Evolutionary conservation across 2,329 filamentous ascomycete species (phyloP).

Genomic region (Stagonosporopsis tanaceti): DNA sequence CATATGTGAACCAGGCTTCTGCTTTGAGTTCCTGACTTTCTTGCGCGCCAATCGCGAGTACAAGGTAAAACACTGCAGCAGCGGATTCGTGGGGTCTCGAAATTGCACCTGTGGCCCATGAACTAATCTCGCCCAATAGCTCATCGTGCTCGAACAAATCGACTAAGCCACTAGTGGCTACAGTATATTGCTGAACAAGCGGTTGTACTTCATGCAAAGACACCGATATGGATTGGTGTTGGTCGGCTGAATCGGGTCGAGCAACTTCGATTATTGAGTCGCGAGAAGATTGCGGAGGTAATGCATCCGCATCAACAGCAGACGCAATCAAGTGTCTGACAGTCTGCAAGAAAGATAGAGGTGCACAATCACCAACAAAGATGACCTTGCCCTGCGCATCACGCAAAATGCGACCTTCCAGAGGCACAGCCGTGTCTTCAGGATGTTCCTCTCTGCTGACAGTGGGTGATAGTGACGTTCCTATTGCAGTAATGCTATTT

Average conservation of each 20-base stretch:
- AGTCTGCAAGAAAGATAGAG: constrained; percentile 61
- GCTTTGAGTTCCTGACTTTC: constrained; percentile 52
- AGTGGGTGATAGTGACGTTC: constrained; percentile 32
- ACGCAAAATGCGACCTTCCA: constrained; percentile 57
- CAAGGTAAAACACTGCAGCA: constrained; percentile 60
- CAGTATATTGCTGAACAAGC: constrained; percentile 51
- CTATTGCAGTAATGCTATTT: constrained; percentile 10
- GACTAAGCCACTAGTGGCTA: constrained; percentile 58
- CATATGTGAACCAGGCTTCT: constrained; percentile 58
- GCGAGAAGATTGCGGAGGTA: constrained; percentile 33
- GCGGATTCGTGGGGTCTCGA: constrained; percentile 51
- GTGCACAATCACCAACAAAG: constrained; percentile 63
- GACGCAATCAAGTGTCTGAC: constrained; percentile 60
- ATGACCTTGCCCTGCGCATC: constrained; percentile 63
- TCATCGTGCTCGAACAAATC: constrained; percentile 58
- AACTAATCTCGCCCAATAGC: constrained; percentile 32
- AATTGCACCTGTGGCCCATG: constrained; percentile 32
- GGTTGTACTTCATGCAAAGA: constrained; percentile 42
- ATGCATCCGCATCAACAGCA: constrained; percentile 34
- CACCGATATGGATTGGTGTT: constrained; percentile 33
- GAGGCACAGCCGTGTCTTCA: constrained; percentile 53
- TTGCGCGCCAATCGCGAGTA: constrained; percentile 60
- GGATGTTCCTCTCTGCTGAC: constrained; percentile 47
- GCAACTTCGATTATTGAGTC: constrained; percentile 46
- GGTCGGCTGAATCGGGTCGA: constrained; percentile 28